phyloP scores from a whole-genome alignment of 2,329 filamentous ascomycete species.

The Penicillium verrucosum region DNA sequence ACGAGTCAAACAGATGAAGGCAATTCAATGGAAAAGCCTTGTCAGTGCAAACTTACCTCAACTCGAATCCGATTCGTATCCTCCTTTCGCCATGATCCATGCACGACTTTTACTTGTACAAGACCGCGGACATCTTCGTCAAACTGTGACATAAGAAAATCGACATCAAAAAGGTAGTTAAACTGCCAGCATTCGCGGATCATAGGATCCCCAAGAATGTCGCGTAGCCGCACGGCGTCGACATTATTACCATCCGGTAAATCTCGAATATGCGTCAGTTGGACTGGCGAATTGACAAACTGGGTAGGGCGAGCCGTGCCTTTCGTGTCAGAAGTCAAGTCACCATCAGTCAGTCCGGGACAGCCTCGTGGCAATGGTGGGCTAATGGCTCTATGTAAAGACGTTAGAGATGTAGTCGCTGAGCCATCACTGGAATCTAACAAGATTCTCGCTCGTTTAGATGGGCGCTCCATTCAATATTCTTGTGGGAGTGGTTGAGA shows the following conservation, averaged over 20 bases:
- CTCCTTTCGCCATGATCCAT: constrained; percentile 67
- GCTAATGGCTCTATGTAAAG: constrained; percentile 3
- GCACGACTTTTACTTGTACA: constrained; percentile 58
- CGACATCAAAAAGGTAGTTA: constrained; percentile 55
- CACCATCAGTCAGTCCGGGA: neutral
- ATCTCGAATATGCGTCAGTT: constrained; percentile 67
- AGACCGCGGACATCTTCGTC: constrained; percentile 54
- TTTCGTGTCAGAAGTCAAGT: neutral
- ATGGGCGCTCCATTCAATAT: constrained; percentile 1
- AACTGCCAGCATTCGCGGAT: constrained; percentile 63
- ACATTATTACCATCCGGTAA: constrained; percentile 59
- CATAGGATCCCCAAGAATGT: constrained; percentile 70
- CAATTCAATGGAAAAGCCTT: neutral
- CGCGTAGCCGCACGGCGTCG: constrained; percentile 62
- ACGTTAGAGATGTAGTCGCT: neutral
- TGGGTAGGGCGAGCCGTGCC: too few species aligned
- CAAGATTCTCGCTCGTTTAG: neutral
- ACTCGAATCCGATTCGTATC: constrained; percentile 57
- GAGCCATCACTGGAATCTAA: neutral
- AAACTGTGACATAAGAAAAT: constrained; percentile 60
- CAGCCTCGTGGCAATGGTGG: neutral
- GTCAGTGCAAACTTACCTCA: constrained; percentile 45
- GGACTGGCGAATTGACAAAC: constrained; percentile 58
- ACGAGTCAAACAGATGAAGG: too few species aligned
- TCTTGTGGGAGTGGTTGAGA: neutral